Conservation (phyloP, 2,329 filamentous ascomycete genomes). For the Aureobasidium musti region DNA sequence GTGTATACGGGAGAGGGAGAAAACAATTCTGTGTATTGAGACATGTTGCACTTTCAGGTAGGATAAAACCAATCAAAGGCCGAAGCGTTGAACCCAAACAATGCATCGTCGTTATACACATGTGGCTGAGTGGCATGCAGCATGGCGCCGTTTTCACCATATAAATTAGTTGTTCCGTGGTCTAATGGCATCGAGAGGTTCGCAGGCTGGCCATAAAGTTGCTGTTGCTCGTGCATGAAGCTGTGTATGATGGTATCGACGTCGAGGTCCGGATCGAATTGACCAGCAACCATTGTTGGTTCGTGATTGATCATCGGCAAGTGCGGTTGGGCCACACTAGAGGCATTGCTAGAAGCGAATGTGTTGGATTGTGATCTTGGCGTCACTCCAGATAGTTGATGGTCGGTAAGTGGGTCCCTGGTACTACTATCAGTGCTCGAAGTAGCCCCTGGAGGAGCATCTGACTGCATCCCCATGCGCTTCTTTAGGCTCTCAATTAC, state of each 20-base stretch:
- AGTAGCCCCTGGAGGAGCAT: too few species aligned
- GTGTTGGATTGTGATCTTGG: not conserved
- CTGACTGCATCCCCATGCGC: conserved; percentile 49
- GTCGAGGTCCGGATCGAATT: conserved; percentile 43
- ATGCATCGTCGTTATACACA: conserved; percentile 36
- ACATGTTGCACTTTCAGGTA: too few species aligned
- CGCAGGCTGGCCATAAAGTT: not conserved
- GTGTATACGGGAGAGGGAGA: too few species aligned
- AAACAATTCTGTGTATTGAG: too few species aligned
- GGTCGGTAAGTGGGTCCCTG: not conserved
- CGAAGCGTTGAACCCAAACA: conserved; percentile 43
- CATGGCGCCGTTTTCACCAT: not conserved
- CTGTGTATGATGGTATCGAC: conserved; percentile 49
- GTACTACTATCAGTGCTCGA: too few species aligned
- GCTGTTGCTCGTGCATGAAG: conserved; percentile 43
- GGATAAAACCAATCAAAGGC: conserved; percentile 31
- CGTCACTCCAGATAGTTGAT: not conserved
- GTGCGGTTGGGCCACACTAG: not conserved
- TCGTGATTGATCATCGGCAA: conserved; percentile 8
- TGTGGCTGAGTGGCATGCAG: conserved; percentile 6
- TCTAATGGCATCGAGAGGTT: not conserved
- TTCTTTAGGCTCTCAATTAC: conserved; percentile 53
- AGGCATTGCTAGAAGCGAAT: not conserved
- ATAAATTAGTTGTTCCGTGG: not conserved
- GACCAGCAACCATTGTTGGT: conserved; percentile 33